Percentiles rank a stretch among this genome's conserved stretches.
Conservation (phyloP, 805 yeast genomes). For the Candida pseudofarinosa region DNA sequence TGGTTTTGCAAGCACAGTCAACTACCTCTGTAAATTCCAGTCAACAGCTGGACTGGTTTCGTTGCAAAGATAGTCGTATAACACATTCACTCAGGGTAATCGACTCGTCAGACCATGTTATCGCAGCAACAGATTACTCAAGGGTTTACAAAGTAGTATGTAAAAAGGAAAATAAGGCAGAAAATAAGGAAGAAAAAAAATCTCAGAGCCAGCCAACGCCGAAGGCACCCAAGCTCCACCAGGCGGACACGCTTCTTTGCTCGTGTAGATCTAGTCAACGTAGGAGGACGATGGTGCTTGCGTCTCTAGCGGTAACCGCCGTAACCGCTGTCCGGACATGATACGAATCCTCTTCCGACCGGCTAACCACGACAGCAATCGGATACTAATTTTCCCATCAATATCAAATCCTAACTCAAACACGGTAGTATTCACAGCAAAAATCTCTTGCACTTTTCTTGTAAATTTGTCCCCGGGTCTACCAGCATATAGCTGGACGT, state of each 20-base stretch:
- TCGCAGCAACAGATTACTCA: background rate
- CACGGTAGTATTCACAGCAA: too few species aligned
- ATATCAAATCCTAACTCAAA: background rate
- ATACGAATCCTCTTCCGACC: background rate
- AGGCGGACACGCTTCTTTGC: background rate
- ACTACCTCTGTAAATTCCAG: background rate
- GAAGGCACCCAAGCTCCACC: background rate
- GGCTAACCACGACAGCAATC: background rate
- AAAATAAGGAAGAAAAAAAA: background rate
- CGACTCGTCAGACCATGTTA: background rate
- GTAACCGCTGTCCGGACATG: background rate
- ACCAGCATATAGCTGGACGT: background rate
- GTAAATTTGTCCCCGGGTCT: background rate
- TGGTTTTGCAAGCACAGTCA: background rate
- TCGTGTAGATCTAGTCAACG: background rate
- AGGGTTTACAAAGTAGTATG: background rate
- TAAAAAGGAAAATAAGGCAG: background rate
- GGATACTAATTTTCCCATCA: background rate
- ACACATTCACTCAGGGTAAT: background rate
- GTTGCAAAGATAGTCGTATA: background rate
- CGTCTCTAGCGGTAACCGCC: background rate
- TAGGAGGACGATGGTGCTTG: background rate
- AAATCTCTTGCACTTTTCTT: too few species aligned
- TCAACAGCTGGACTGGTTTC: background rate
- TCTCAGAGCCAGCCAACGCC: background rate